A percentile compares a stretch with the other conserved stretches of the same genome.
These are phyloP conservation scores for Coprinopsis cinerea DNA, from an alignment of 768 basidiomycete genomes.

Conservation along the genomic window DNA sequence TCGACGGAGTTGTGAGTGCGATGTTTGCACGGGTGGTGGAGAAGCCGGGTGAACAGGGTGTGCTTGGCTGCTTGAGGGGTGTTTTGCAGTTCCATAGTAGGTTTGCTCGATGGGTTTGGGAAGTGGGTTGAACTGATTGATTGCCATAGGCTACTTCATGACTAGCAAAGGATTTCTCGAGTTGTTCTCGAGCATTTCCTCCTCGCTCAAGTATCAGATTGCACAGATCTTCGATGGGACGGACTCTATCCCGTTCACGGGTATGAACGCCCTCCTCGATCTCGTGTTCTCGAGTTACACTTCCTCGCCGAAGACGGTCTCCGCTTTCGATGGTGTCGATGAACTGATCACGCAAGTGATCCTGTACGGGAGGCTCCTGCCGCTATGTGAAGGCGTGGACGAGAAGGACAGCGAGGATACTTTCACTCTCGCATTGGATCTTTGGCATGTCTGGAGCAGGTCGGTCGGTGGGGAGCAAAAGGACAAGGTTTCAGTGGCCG, in stretches of 20 bases:
- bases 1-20: constrained; percentile 38
- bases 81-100: constrained; percentile 39
- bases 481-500: constrained; percentile 21
- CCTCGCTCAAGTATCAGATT: constrained; percentile 7
- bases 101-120: constrained; percentile 8
- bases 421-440: constrained; percentile 22
- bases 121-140: neutral
- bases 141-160: constrained; percentile 10
- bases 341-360: constrained; percentile 39
- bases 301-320: neutral
- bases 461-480: constrained; percentile 8
- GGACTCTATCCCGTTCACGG: constrained; percentile 13
- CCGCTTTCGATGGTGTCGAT: constrained; percentile 7
- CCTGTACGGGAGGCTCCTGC: constrained; percentile 42
- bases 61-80: constrained; percentile 28
- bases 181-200: constrained; percentile 9
- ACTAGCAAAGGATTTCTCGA: constrained; percentile 1
- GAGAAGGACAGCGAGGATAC: constrained; percentile 11
- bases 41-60: constrained; percentile 9
- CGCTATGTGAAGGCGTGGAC: constrained; percentile 24
- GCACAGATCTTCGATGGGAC: constrained; percentile 3
- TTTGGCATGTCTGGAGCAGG: constrained; percentile 30
- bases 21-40: constrained; percentile 34
- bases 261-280: constrained; percentile 27
- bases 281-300: constrained; percentile 23